phyloP scores from a whole-genome alignment of 116 monocot genomes.

The Papilionanthe hybrid region DNA sequence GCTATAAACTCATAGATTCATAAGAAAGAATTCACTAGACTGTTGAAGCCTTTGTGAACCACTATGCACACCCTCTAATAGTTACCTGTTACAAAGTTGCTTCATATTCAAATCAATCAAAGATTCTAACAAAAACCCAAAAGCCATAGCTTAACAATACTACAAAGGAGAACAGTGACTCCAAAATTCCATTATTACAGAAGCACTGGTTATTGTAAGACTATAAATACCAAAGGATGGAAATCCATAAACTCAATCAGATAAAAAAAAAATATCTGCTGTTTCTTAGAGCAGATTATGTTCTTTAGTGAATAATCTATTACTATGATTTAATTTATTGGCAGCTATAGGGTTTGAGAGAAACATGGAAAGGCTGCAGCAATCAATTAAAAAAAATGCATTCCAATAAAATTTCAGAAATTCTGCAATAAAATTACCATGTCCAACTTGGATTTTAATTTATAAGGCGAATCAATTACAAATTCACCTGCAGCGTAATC shows the following conservation, averaged over 20 bases:
- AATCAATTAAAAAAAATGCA: slow-evolving; percentile 3
- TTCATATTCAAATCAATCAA: not conserved
- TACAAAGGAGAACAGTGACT: not conserved
- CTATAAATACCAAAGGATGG: not conserved
- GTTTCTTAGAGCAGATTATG: not conserved
- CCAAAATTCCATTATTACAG: not conserved
- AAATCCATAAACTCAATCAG: not conserved
- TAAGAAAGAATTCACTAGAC: not conserved
- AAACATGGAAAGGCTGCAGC: not conserved
- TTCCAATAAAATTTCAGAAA: not conserved
- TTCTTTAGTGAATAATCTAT: not conserved
- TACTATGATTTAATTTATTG: not conserved
- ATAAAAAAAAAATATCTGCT: not conserved
- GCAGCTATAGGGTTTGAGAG: not conserved
- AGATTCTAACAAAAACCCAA: not conserved
- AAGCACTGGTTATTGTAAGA: not conserved
- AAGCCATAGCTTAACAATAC: not conserved
- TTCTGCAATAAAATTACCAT: slow-evolving; percentile 50
- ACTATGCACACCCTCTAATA: not conserved
- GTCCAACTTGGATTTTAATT: slow-evolving; percentile 87
- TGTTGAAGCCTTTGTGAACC: not conserved
- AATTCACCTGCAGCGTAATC: slow-evolving; percentile 54
- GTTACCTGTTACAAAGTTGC: not conserved
- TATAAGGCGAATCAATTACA: slow-evolving; percentile 80
- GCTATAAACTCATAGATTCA: not conserved